Percentiles rank a stretch among this genome's conserved stretches.
phyloP scores from a whole-genome alignment of 345 rosid genomes.

The Citrus sinensis region DVS_A1.0 CM039168.1:1854501-1855000 shows the following conservation, averaged over 20 bases:
- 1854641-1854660: constrained; percentile 31
- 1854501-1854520: too few species aligned
- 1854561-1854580: too few species aligned
- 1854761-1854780: constrained; percentile 6
- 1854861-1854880: constrained; percentile 23
- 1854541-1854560: too few species aligned
- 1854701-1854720: too few species aligned
- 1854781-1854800: constrained; percentile 39
- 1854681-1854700: too few species aligned
- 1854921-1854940: too few species aligned
- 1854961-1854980: too few species aligned
- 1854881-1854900: constrained; percentile 22
- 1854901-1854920: constrained; percentile 22
- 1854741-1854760: background rate
- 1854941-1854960: too few species aligned
- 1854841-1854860: constrained; percentile 15
- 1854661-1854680: constrained; percentile 22
- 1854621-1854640: constrained; percentile 4
- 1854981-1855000: too few species aligned
- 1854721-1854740: too few species aligned
- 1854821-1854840: constrained; percentile 39
- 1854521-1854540: too few species aligned
- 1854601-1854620: constrained; percentile 18
- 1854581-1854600: constrained; percentile 29
- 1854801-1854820: constrained; percentile 42